phyloP scores from a whole-genome alignment of 2,329 filamentous ascomycete species.

The Nemania bipapillata region DNA sequence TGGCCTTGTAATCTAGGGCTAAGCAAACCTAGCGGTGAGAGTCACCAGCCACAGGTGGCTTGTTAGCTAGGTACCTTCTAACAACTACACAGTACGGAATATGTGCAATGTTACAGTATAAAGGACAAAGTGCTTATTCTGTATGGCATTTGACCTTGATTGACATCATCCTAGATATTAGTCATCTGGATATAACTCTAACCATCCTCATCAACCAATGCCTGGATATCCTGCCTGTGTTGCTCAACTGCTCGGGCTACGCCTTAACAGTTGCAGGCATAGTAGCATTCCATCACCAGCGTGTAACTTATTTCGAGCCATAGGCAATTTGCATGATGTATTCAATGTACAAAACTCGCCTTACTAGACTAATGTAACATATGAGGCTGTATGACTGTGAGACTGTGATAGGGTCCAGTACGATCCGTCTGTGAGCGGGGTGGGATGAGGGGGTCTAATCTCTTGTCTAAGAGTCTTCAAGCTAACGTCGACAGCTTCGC shows the following conservation, averaged over 20 bases:
- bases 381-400: not conserved
- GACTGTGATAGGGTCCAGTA: not conserved
- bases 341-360: slow-evolving; percentile 11
- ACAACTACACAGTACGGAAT: not conserved
- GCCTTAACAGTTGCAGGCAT: not conserved
- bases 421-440: slow-evolving; percentile 2
- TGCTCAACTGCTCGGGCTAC: not conserved
- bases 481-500: slow-evolving; percentile 4
- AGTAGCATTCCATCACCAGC: not conserved
- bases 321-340: not conserved
- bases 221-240: not conserved
- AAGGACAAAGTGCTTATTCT: not conserved
- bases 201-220: not conserved
- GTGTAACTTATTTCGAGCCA: not conserved
- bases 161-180: not conserved
- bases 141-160: not conserved
- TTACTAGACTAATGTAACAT: not conserved
- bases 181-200: not conserved
- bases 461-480: slow-evolving; percentile 15
- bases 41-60: slow-evolving; percentile 33
- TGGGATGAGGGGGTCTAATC: slow-evolving; percentile 17
- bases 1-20: slow-evolving; percentile 48
- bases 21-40: slow-evolving; percentile 43
- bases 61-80: not conserved
- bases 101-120: too few relatives aligned